These are phyloP conservation scores for Balakata baccata DNA, from an alignment of 345 rosid genomes.

Conservation along the genomic window DNA sequence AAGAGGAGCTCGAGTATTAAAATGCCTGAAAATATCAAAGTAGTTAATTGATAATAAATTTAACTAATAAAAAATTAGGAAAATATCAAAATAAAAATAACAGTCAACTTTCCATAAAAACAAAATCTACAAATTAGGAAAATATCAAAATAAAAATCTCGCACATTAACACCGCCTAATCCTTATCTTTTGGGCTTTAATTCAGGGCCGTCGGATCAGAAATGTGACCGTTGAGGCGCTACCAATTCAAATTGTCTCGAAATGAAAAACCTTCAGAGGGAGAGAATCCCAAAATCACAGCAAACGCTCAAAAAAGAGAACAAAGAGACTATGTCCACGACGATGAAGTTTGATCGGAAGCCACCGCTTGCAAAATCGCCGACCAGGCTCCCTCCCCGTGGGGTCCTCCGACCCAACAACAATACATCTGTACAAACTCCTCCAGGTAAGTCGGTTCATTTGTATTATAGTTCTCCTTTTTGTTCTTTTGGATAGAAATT, in stretches of 20 bases:
- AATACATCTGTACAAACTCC: conserved; percentile 51
- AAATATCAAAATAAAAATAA: too few relatives aligned
- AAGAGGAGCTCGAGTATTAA: too few relatives aligned
- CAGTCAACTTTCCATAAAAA: too few relatives aligned
- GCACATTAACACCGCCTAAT: too few relatives aligned
- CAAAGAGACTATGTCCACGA: conserved; percentile 37
- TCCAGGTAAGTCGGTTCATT: conserved; percentile 40
- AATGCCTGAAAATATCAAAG: too few relatives aligned
- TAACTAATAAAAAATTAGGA: too few relatives aligned
- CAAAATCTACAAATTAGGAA: too few relatives aligned
- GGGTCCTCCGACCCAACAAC: conserved; percentile 41
- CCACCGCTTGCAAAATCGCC: conserved; percentile 84
- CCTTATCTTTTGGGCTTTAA: background rate
- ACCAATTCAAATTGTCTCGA: conserved; percentile 10
- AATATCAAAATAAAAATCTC: too few relatives aligned
- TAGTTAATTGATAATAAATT: too few relatives aligned
- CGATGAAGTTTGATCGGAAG: conserved; percentile 52
- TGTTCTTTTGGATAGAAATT: background rate
- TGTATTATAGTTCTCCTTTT: background rate
- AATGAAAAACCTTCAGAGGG: background rate
- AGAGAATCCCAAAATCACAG: background rate
- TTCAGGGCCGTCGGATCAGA: conserved; percentile 6
- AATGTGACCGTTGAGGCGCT: conserved; percentile 18
- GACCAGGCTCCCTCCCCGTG: conserved; percentile 56
- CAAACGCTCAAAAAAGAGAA: too few relatives aligned